These are phyloP conservation scores for Metroxylon sagu DNA, from an alignment of 176 grass and related monocot genomes.

Conservation along the genomic window DNA sequence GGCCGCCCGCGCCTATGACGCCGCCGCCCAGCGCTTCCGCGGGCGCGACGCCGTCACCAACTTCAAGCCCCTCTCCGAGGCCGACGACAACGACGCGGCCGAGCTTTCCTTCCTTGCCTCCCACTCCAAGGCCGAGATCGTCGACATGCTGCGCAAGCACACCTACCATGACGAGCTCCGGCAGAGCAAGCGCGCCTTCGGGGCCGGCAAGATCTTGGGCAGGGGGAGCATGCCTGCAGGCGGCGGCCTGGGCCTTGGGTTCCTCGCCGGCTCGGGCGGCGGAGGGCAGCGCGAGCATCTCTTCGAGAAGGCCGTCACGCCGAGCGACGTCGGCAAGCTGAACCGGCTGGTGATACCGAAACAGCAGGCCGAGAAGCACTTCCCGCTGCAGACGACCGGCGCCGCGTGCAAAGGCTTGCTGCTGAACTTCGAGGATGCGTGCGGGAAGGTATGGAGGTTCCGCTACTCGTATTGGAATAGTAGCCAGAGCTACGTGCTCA, in stretches of 20 bases:
- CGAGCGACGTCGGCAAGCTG: constrained; percentile 94
- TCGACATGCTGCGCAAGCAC: constrained; percentile 97
- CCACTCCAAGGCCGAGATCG: constrained; percentile 69
- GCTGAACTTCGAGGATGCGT: constrained; percentile 71
- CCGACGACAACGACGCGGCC: constrained; percentile 21
- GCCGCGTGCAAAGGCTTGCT: constrained; percentile 57
- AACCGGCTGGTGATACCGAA: constrained; percentile 95
- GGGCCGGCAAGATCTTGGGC: neutral
- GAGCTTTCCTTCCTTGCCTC: constrained; percentile 67
- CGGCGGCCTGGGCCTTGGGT: neutral
- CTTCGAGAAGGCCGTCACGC: constrained; percentile 88
- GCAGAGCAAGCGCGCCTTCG: constrained; percentile 39
- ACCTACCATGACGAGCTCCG: constrained; percentile 78
- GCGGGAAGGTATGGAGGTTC: constrained; percentile 81
- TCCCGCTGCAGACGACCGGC: constrained; percentile 29
- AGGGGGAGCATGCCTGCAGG: neutral
- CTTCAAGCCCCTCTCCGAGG: constrained; percentile 56
- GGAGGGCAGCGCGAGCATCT: constrained; percentile 43
- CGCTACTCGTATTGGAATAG: constrained; percentile 98
- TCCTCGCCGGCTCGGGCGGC: neutral
- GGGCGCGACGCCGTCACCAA: constrained; percentile 91
- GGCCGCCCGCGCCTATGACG: constrained; percentile 79
- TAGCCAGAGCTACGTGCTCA: constrained; percentile 99
- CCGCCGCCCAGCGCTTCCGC: constrained; percentile 80
- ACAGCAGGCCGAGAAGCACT: constrained; percentile 95